Evolutionary conservation across 2,329 filamentous ascomycete species (phyloP).

Genomic region (Capronia epimyces): DNA sequence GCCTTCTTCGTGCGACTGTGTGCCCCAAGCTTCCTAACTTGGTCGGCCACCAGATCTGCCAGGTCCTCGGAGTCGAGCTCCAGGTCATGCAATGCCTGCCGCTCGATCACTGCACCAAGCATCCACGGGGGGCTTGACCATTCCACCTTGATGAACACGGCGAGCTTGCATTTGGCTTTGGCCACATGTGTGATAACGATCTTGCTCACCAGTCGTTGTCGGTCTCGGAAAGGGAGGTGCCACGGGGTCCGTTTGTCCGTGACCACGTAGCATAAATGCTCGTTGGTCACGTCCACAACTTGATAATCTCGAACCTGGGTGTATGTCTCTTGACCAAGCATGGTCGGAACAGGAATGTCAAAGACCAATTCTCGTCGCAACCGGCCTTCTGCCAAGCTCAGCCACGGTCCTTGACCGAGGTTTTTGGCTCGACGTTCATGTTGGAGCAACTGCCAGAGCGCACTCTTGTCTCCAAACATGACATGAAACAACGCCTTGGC

Average conservation of each 20-base stretch:
- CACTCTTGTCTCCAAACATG: conserved; percentile 91
- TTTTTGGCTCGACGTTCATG: conserved; percentile 73
- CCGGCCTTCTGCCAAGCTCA: conserved; percentile 57
- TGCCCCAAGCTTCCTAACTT: conserved; percentile 43
- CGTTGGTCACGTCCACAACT: conserved; percentile 74
- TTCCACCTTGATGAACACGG: conserved; percentile 79
- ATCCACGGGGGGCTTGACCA: conserved; percentile 65
- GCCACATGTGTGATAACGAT: conserved; percentile 89
- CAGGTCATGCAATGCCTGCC: conserved; percentile 65
- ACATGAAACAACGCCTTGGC: conserved; percentile 95
- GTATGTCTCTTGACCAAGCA: conserved; percentile 56
- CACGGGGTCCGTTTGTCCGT: conserved; percentile 63
- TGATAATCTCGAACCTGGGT: conserved; percentile 73
- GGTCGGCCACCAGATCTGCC: conserved; percentile 47
- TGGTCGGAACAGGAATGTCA: conserved; percentile 61
- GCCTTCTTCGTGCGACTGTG: conserved; percentile 46
- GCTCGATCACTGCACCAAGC: conserved; percentile 44
- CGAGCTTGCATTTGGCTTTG: conserved; percentile 87
- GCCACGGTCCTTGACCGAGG: conserved; percentile 84
- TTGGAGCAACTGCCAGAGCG: conserved; percentile 86
- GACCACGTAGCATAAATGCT: conserved; percentile 66
- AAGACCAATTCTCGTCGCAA: conserved; percentile 78
- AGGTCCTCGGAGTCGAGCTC: conserved; percentile 46
- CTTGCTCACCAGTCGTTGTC: conserved; percentile 79
- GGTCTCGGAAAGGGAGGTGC: conserved; percentile 76